Evolutionary conservation across 352 stramenopile species (phyloP).

Genomic region (Pythium guiyangense): DNA sequence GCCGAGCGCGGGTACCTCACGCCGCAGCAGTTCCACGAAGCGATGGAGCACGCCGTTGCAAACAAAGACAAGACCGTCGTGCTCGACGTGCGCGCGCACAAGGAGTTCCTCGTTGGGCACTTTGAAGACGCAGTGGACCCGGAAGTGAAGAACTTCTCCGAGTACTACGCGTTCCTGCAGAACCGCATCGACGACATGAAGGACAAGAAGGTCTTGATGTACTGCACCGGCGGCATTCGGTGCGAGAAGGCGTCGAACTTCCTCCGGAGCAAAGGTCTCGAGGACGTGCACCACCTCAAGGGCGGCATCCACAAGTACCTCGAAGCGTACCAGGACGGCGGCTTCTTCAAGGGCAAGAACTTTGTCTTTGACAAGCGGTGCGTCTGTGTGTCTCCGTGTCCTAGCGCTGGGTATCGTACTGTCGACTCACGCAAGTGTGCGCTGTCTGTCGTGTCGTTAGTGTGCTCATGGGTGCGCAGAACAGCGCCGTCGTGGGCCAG

Average conservation of each 20-base stretch:
- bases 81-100: constrained; percentile 57
- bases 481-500: constrained; percentile 63
- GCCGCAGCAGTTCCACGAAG: constrained; percentile 72
- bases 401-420: no score
- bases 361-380: constrained; percentile 80
- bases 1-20: constrained; percentile 63
- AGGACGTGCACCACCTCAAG: constrained; percentile 66
- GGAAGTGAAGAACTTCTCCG: constrained; percentile 70
- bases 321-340: constrained; percentile 48
- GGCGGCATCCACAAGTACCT: constrained; percentile 78
- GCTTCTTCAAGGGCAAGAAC: constrained; percentile 74
- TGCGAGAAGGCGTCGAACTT: constrained; percentile 78
- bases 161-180: constrained; percentile 68
- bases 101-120: constrained; percentile 65
- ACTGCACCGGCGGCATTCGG: constrained; percentile 73
- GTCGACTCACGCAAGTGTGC: background rate
- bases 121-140: constrained; percentile 65
- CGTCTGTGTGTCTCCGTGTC: constrained; percentile 2
- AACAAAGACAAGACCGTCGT: constrained; percentile 48
- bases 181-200: constrained; percentile 58
- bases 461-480: constrained; percentile 52
- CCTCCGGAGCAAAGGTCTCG: constrained; percentile 42
- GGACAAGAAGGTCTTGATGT: constrained; percentile 73
- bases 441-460: constrained; percentile 9
- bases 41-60: constrained; percentile 34